Conservation (phyloP, 2,329 filamentous ascomycete species). For the Paraconiothyrium sp. region DNA sequence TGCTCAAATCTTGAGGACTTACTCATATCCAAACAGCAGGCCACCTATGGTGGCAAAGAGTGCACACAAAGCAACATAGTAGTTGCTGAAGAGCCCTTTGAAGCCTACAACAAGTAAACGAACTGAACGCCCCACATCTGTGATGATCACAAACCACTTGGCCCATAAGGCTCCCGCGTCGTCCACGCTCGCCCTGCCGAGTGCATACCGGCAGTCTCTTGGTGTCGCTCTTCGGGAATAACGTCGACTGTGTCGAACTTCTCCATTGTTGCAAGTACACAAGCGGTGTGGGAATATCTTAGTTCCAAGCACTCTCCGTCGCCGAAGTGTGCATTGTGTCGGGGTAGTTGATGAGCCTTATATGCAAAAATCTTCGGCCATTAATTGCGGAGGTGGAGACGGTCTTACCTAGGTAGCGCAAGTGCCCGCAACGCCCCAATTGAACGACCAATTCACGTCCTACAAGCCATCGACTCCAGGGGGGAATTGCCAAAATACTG, state of each 20-base stretch:
- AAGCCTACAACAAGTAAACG: constrained; percentile 48
- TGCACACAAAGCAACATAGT: constrained; percentile 62
- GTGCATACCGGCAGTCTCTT: constrained; percentile 30
- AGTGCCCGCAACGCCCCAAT: not conserved
- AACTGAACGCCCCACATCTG: not conserved
- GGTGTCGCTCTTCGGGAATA: constrained; percentile 30
- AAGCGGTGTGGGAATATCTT: not conserved
- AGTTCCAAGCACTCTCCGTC: not conserved
- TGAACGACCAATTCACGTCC: not conserved
- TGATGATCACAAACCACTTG: constrained; percentile 33
- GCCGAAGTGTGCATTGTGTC: constrained; percentile 2
- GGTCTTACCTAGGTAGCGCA: not conserved
- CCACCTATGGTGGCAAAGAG: constrained; percentile 62
- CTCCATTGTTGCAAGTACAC: constrained; percentile 16
- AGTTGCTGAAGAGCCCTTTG: constrained; percentile 57
- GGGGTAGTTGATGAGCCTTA: constrained; percentile 1
- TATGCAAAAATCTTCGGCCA: constrained; percentile 12
- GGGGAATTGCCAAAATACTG: constrained; percentile 1
- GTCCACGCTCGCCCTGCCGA: constrained; percentile 24
- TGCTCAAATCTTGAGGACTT: constrained; percentile 16
- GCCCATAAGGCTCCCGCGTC: constrained; percentile 43
- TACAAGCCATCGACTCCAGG: not conserved
- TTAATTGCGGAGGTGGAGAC: constrained; percentile 10
- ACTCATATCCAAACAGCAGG: constrained; percentile 61
- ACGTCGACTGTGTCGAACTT: constrained; percentile 31